A percentile compares a stretch with the other conserved stretches of the same genome.
phyloP scores from a whole-genome alignment of 208 protist genomes.

The Acanthamoeba polyphaga region DNA sequence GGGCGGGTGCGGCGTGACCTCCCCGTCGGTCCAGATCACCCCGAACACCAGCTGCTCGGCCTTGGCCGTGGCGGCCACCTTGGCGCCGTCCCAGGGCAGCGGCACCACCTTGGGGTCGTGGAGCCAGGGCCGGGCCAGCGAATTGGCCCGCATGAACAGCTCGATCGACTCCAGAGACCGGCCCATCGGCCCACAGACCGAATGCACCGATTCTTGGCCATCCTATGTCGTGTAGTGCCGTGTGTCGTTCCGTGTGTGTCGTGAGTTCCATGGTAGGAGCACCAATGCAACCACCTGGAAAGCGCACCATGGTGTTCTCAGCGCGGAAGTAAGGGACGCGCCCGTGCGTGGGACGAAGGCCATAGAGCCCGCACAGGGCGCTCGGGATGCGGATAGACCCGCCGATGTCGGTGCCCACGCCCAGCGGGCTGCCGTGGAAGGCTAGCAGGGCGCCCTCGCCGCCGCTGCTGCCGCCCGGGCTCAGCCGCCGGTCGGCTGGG shows the following conservation, averaged over 20 bases:
- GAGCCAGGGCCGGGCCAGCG: conserved; percentile 2
- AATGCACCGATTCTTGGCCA: conserved; percentile 57
- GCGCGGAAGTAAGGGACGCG: not conserved
- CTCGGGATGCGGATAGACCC: conserved; percentile 73
- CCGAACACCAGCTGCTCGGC: conserved; percentile 58
- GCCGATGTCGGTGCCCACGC: conserved; percentile 74
- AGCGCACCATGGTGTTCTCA: not conserved
- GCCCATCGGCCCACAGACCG: conserved; percentile 48
- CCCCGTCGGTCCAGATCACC: conserved; percentile 26
- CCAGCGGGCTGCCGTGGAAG: conserved; percentile 1
- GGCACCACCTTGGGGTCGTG: conserved; percentile 26
- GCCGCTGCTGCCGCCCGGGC: conserved; percentile 62
- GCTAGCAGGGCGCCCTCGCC: conserved; percentile 67
- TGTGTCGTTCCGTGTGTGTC: too few species aligned
- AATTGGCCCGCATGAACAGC: conserved; percentile 56
- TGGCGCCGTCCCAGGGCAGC: conserved; percentile 36
- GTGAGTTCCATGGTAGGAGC: too few species aligned
- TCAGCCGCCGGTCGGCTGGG: not conserved
- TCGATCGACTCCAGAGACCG: conserved; percentile 69
- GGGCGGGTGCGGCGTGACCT: conserved; percentile 29
- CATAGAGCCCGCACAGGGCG: conserved; percentile 46
- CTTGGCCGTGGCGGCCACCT: not conserved
- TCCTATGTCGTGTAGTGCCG: not conserved
- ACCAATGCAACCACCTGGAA: too few species aligned
- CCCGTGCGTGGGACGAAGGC: not conserved